These are phyloP conservation scores for Cryptococcus sp. DNA, from an alignment of 1,284 basidiomycete species.

Conservation along the genomic window DNA sequence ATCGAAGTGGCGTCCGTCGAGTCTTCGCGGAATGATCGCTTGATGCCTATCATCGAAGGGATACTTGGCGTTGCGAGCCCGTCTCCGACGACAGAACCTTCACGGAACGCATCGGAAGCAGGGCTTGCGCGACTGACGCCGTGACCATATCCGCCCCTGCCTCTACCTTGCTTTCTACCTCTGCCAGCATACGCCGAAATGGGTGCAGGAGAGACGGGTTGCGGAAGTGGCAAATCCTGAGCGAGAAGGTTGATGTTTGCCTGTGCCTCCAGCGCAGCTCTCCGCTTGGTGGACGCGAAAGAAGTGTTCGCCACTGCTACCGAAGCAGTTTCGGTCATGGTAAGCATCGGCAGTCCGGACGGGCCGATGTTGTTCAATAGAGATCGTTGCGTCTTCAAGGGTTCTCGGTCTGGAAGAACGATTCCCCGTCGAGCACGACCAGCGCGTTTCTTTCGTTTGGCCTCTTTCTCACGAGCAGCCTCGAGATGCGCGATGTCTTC, in stretches of 20 bases:
- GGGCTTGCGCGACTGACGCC: conserved; percentile 28
- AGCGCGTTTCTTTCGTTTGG: conserved; percentile 75
- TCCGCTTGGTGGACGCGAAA: conserved; percentile 67
- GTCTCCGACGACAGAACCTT: conserved; percentile 30
- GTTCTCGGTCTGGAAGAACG: conserved; percentile 88
- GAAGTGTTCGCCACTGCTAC: conserved; percentile 43
- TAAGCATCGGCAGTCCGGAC: conserved; percentile 28
- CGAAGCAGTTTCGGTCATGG: conserved; percentile 29
- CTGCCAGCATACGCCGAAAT: not conserved
- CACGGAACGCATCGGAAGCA: conserved; percentile 24
- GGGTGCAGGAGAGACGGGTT: conserved; percentile 55
- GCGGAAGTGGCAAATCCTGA: conserved; percentile 53
- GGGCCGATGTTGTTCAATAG: conserved; percentile 60
- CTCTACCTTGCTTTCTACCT: conserved; percentile 14
- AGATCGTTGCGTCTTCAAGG: conserved; percentile 86
- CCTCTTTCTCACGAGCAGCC: conserved; percentile 89
- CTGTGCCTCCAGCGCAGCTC: conserved; percentile 80
- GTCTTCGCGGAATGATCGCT: conserved; percentile 34
- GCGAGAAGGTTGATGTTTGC: conserved; percentile 53
- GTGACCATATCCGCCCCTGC: conserved; percentile 7
- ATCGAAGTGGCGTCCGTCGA: conserved; percentile 17
- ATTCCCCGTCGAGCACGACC: conserved; percentile 88
- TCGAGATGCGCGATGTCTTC: conserved; percentile 86
- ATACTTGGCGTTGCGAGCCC: conserved; percentile 8
- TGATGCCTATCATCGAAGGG: conserved; percentile 21